Base-by-base conservation (phyloP, 768 basidiomycete species). In the Crucibulum laeve region DNA sequence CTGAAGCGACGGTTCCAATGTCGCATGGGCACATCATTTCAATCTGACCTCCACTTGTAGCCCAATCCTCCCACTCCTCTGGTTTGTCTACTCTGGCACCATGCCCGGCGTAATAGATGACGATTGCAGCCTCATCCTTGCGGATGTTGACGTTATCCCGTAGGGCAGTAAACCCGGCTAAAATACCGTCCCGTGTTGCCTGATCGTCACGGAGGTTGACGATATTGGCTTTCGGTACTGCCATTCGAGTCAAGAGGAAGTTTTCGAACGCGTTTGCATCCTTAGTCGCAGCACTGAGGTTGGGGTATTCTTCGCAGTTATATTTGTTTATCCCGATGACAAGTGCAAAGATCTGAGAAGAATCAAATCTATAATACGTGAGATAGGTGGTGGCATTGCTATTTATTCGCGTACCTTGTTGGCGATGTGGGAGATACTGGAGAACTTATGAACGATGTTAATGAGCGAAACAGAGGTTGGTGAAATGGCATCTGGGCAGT, bases 71-170 rank as follows among this genome's bases (percentile, higher is more conserved):
- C 68, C 62, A 62, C 0, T 45, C 50, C 0, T 1, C 1, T 0
- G 73, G 73, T 35, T 59, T 62, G 1, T 52, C 33, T 13, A 55
- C 51, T 24, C 65, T 53, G 4, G 63, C 57, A n/a, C 73, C 74
- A 40, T 75, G 74, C 11, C 72, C 74, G 15, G 73, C 64, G 37
- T 61, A 76, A 47, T 65, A 75, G 25, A 74, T 65, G 32, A 73
- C 39, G 25, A 74, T 67, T 5, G 65, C 58, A 37, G 63, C 60
- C 7, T 60, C 54, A 18, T 59, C 39, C 40, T 47, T 51, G 26
- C 34, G 14, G 38, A 50, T 52, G 10, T 33, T 43, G 0, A 44
- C 36, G 23, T 63, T 58, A 14, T 58, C 54, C 4, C 44, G 36
- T 5, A 71, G 52, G 5, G 42, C 38, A 3, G 22, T 30, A 44